Conservation (phyloP, 2,329 filamentous ascomycete species). For the Coniochaeta ligniaria region DNA sequence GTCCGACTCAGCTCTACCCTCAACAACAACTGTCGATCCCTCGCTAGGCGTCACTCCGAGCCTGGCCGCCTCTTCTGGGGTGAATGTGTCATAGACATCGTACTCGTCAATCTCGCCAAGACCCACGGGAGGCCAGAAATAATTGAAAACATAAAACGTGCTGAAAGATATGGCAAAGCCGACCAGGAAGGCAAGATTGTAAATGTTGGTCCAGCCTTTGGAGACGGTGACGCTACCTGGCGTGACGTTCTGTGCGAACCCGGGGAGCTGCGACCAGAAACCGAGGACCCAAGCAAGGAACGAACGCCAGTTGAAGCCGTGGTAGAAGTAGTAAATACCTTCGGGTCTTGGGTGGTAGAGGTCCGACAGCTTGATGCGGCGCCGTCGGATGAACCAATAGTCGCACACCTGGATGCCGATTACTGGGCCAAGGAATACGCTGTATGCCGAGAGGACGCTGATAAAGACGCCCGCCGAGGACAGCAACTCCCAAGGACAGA, state of each 20-base stretch:
- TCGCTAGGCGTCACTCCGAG: neutral
- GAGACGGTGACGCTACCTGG: slow-evolving; percentile 3
- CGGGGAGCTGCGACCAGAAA: slow-evolving; percentile 6
- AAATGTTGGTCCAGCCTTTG: slow-evolving; percentile 5
- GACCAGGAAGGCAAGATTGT: slow-evolving; percentile 5
- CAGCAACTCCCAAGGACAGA: slow-evolving; percentile 37
- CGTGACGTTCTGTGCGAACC: slow-evolving; percentile 6
- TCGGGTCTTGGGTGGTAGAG: slow-evolving; percentile 7
- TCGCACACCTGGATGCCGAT: slow-evolving; percentile 8
- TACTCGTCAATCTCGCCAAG: slow-evolving; percentile 1
- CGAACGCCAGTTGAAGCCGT: slow-evolving; percentile 8
- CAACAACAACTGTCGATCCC: neutral
- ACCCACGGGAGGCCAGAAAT: neutral
- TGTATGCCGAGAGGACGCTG: slow-evolving; percentile 34
- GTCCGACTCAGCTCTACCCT: neutral
- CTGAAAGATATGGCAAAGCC: slow-evolving; percentile 8
- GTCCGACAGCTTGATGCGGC: slow-evolving; percentile 8
- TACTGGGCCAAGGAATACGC: slow-evolving; percentile 9
- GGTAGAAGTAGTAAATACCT: slow-evolving; percentile 8
- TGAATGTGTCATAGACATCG: neutral
- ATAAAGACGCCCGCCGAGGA: slow-evolving; percentile 37
- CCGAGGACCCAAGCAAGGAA: slow-evolving; percentile 9
- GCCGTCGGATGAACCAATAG: slow-evolving; percentile 7
- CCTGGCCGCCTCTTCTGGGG: neutral
- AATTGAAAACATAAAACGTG: neutral